Evolutionary conservation across 1,284 basidiomycete genomes (phyloP), one percentile per base, ranked within the genome.

Genomic region (Trichosporon asahii): DNA sequence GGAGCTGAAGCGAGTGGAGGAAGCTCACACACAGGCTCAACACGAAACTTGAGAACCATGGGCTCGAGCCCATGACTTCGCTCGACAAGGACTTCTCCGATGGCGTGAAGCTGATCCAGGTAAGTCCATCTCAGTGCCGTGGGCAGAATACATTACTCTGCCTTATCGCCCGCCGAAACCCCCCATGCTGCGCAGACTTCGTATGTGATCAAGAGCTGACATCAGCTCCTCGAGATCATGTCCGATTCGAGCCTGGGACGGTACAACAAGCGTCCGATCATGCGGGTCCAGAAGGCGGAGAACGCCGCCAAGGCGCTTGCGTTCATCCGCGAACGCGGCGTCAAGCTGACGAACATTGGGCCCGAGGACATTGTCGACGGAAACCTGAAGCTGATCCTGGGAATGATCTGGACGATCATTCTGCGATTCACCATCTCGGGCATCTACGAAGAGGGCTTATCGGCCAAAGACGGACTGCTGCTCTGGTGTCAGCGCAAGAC

Each of bases 401-500:
- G 96, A 40, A 95, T 98, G 93, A 98, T 99, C 76, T 99, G 96
- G 96, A 97, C 94, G 0, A 88, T 99, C 49, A 96, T 99, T 79
- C 87, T 97, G 37, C 90, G 95, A 2, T 99, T 98, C 83, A 97
- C 95, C 27, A 98, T 99, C 75, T 95, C 96, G 18, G 95, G 96
- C 78, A 98, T 99, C 85, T 96, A 90, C 78, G 94, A 96, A 86
- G 96, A 98, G 84, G 96, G 96, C 67, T 88, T 98, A 29, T 96
- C 94, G 6, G 96, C 96, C 0, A 95, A 96, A 82, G 97, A 98
- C 81, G 96, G 95, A 57, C 88, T 99, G 14, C 85, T 99, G 2
- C 88, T 99, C 1, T 99, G 96, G 96, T 98, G 95, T 85, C 96
- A 98, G 80, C 89, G 96, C 68, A 97, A 97, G 85, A 99, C 97